Percentiles rank a stretch among this genome's conserved stretches.
These are phyloP conservation scores for Neocatenulostroma microsporum DNA, from an alignment of 2,329 filamentous ascomycete species.

Conservation along the genomic window DNA sequence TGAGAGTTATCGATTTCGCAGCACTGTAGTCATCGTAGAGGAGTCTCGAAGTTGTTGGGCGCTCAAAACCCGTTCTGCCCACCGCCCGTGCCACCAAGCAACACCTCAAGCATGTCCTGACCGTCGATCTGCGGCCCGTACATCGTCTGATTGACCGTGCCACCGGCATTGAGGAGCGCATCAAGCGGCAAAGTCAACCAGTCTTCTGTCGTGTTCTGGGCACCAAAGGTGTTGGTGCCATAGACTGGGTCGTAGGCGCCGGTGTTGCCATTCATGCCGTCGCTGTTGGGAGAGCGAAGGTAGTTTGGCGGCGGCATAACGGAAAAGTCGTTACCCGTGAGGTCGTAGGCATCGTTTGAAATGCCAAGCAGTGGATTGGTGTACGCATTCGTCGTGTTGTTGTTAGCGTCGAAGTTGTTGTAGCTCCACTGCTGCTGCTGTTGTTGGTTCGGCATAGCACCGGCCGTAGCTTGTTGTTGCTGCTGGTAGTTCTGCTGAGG, in stretches of 20 bases:
- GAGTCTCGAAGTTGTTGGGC: no score
- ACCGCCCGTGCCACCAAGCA: slow-evolving; percentile 23
- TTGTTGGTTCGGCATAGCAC: slow-evolving; percentile 4
- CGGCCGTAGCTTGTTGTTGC: slow-evolving; percentile 8
- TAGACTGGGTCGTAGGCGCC: slow-evolving; percentile 15
- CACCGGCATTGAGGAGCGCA: slow-evolving; percentile 47
- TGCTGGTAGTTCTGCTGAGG: slow-evolving; percentile 9
- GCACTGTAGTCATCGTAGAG: no score
- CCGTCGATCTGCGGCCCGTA: slow-evolving; percentile 59
- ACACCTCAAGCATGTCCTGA: slow-evolving; percentile 43
- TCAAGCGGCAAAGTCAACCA: slow-evolving; percentile 57
- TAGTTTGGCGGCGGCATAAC: slow-evolving; percentile 44
- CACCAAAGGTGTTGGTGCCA: slow-evolving; percentile 16
- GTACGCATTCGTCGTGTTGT: slow-evolving; percentile 14
- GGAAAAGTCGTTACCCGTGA: slow-evolving; percentile 32
- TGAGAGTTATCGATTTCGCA: no score
- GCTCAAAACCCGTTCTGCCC: slow-evolving; percentile 2
- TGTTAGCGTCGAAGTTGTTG: slow-evolving; percentile 12
- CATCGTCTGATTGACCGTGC: slow-evolving; percentile 46
- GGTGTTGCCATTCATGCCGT: slow-evolving; percentile 24
- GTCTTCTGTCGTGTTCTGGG: slow-evolving; percentile 37
- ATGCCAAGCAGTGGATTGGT: slow-evolving; percentile 36
- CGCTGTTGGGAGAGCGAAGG: slow-evolving; percentile 19
- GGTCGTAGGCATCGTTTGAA: slow-evolving; percentile 38
- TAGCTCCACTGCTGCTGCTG: slow-evolving; percentile 18